Percentiles rank a stretch among this genome's conserved stretches.
Evolutionary conservation across 306 rosid species (phyloP).

Genomic region (Medicago ruthenica): DNA sequence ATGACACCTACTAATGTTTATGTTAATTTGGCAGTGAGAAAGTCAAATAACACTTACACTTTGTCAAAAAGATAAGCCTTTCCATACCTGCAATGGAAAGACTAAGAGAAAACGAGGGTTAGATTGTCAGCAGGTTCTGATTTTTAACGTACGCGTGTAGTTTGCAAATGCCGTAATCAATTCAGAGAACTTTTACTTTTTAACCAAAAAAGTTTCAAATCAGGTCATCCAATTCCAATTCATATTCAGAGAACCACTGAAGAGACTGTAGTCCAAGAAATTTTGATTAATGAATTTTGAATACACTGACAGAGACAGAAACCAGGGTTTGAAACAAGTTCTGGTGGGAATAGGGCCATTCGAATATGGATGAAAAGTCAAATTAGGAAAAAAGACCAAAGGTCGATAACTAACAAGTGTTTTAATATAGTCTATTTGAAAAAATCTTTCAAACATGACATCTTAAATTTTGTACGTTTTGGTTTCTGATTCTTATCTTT

Average conservation of each 20-base stretch:
- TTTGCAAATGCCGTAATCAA: conserved; percentile 18
- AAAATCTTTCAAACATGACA: background rate
- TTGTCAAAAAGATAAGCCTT: conserved; percentile 72
- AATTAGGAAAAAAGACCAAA: conserved; percentile 11
- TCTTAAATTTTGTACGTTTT: background rate
- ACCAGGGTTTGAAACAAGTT: conserved; percentile 11
- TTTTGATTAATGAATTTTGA: background rate
- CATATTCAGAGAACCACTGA: background rate
- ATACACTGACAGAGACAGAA: conserved; percentile 1
- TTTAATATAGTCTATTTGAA: background rate
- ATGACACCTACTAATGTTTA: conserved; percentile 9
- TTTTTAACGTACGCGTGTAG: conserved; percentile 25
- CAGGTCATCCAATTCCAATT: conserved; percentile 11
- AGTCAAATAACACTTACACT: conserved; percentile 57
- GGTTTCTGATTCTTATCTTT: conserved; percentile 27
- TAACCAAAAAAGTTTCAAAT: conserved; percentile 14
- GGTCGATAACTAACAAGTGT: too few relatives aligned
- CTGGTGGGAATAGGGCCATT: conserved; percentile 5
- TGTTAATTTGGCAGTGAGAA: conserved; percentile 11
- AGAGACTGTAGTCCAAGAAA: background rate
- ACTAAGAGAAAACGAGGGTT: conserved; percentile 50
- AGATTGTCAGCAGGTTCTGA: conserved; percentile 36
- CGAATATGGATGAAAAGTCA: background rate
- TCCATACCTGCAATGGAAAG: conserved; percentile 74
- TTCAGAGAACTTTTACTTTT: conserved; percentile 11